Percentiles rank a stretch among this genome's conserved stretches.
phyloP scores from a whole-genome alignment of 2,329 filamentous ascomycete species.

The Davidsoniella virescens region DNA sequence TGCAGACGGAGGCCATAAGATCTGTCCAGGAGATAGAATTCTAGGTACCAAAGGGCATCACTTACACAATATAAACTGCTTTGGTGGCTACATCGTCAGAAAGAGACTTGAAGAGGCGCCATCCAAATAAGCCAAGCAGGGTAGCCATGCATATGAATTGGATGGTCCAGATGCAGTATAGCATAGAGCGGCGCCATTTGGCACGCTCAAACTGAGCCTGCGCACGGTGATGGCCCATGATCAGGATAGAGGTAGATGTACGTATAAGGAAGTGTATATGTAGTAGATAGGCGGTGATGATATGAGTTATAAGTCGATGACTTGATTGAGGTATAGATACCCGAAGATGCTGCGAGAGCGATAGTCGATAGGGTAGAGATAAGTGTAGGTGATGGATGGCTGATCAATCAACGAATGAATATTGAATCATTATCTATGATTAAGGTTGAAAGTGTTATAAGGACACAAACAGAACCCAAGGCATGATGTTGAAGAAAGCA shows the following conservation, averaged over 20 bases:
- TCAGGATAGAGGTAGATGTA: not conserved
- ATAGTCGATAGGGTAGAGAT: too few species aligned
- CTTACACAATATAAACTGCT: slow-evolving; percentile 9
- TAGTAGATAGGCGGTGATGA: not conserved
- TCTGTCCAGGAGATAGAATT: too few species aligned
- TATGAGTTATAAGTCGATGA: not conserved
- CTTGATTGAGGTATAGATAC: too few species aligned
- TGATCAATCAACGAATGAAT: too few species aligned
- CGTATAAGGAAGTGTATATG: not conserved
- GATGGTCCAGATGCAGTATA: slow-evolving; percentile 34
- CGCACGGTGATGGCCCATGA: slow-evolving; percentile 24
- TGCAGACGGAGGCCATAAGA: too few species aligned
- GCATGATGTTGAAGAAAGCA: not conserved
- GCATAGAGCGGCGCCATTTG: slow-evolving; percentile 31
- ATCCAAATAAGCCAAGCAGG: slow-evolving; percentile 36
- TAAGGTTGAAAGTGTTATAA: too few species aligned
- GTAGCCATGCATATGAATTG: slow-evolving; percentile 30
- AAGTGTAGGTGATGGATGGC: too few species aligned
- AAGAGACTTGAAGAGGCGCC: slow-evolving; percentile 26
- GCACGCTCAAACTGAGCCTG: slow-evolving; percentile 37
- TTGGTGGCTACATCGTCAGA: not conserved
- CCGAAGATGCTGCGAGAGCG: too few species aligned
- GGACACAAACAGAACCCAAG: not conserved
- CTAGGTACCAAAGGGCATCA: not conserved
- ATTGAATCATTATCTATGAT: too few species aligned